Base-by-base conservation (phyloP, 805 yeast species). In the Torulaspora microellipsoides region DNA sequence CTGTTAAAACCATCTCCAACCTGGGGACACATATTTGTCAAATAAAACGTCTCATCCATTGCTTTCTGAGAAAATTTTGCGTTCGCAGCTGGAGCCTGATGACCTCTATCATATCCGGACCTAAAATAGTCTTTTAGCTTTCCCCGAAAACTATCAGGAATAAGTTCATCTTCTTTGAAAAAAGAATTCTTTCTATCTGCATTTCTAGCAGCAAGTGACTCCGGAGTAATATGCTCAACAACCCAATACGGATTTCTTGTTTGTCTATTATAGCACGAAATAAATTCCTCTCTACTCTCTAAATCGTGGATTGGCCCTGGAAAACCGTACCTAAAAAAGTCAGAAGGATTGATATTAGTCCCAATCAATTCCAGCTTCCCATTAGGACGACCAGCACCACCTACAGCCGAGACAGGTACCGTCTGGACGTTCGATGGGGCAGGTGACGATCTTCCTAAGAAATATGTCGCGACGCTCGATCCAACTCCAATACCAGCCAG, bases 1-100 rank as follows among this genome's bases (percentile, higher is more conserved):
- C 99, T 75, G 67, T 93, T 93, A 70, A 93, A 93, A 0, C 99
- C 99, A 4, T 84, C 95, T 3, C 99, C 99, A 3, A 93, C 96
- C 64, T 93, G 99, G 1, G 99, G 99, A 7, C 95, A 78, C 75
- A 93, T 91, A 65, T 93, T 93, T 5, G 95, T 83, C 55, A 93
- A 69, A 51, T 71, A 78, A 59, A 93, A 93, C 0, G 99, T 93
- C 63, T 91, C 95, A 65, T 93, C 83, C 98, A 93, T 91, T 14
- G 97, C 97, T 14, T 62, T 54, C 66, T 93, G 99, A 27, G 80
- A 79, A 67, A 80, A 93, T 61, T 87, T 89, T 20, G 98, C 97
- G 64, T 93, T 85, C 0, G 98, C 98, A 4, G 99, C 99, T 3
- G 99, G 97, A 0, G 96, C 97, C 56, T 86, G 88, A 66, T 93